Conservation (phyloP, 441 rosid species). For the Eruca vesicaria region DNA sequence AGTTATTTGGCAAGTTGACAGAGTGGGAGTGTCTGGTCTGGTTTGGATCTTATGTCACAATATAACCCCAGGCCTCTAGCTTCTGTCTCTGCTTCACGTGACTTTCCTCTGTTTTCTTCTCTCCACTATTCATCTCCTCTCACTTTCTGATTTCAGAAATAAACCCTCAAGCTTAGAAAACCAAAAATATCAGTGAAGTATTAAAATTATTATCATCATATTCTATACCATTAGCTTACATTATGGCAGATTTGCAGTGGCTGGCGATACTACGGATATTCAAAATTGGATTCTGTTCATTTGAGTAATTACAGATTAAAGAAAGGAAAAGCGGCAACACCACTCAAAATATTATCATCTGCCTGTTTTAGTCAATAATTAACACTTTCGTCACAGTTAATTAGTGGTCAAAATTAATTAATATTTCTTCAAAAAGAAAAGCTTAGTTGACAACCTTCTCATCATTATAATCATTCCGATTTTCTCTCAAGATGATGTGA, state of each 20-base stretch:
- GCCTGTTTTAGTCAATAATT: slow-evolving; percentile 31
- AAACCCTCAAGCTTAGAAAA: slow-evolving; percentile 1
- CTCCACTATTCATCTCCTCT: slow-evolving; percentile 24
- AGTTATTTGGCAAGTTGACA: slow-evolving; percentile 20
- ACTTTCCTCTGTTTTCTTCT: slow-evolving; percentile 27
- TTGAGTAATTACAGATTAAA: slow-evolving; percentile 20
- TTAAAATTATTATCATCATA: no score
- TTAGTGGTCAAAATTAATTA: slow-evolving; percentile 3
- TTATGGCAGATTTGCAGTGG: neutral
- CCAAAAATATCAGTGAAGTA: no score
- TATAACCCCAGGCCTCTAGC: slow-evolving; percentile 7
- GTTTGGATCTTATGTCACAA: slow-evolving; percentile 29
- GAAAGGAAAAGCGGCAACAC: slow-evolving; percentile 12
- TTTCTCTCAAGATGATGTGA: slow-evolving; percentile 23
- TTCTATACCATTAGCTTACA: neutral
- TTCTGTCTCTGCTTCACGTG: slow-evolving; percentile 34
- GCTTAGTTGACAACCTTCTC: slow-evolving; percentile 11
- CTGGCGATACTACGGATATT: neutral
- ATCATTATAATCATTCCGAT: slow-evolving; percentile 14
- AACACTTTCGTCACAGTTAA: slow-evolving; percentile 21
- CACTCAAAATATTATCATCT: slow-evolving; percentile 24
- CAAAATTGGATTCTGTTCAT: slow-evolving; percentile 6
- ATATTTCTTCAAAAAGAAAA: neutral
- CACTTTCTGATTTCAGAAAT: slow-evolving; percentile 24
- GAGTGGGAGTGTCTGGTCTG: slow-evolving; percentile 21